These are phyloP conservation scores for Corchorus capsularis DNA, from an alignment of 345 rosid species.

Conservation along the genomic window DNA sequence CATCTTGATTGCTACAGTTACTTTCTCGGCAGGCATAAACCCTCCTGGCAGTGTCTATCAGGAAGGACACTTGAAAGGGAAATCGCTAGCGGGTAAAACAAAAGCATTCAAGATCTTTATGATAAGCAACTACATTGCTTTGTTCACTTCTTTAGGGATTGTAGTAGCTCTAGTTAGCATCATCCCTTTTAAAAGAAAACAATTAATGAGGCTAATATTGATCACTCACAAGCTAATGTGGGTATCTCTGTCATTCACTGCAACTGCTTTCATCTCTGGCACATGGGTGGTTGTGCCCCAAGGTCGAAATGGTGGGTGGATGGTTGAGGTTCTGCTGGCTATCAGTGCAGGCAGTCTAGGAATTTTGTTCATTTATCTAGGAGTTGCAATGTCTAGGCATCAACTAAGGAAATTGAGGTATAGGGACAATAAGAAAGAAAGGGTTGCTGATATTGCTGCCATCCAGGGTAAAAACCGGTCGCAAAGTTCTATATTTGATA, in stretches of 20 bases:
- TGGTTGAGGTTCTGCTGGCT: constrained; percentile 25
- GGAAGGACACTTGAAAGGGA: constrained; percentile 25
- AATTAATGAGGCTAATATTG: constrained; percentile 39
- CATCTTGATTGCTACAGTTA: constrained; percentile 58
- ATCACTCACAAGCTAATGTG: constrained; percentile 62
- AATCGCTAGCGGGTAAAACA: constrained; percentile 26
- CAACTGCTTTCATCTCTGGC: constrained; percentile 49
- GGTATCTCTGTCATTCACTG: constrained; percentile 53
- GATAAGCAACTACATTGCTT: constrained; percentile 56
- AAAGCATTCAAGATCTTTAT: constrained; percentile 52
- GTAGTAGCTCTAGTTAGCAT: constrained; percentile 57
- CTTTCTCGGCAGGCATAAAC: constrained; percentile 62
- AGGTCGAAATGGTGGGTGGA: constrained; percentile 35
- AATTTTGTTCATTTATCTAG: constrained; percentile 40
- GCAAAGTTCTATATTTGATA: not conserved
- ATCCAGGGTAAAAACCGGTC: not conserved
- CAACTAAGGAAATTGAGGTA: constrained; percentile 46
- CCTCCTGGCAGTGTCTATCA: constrained; percentile 67
- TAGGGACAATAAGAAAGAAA: constrained; percentile 27
- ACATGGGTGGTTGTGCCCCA: constrained; percentile 52
- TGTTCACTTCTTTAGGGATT: constrained; percentile 49
- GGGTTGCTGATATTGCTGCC: not conserved
- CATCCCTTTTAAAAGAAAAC: constrained; percentile 52
- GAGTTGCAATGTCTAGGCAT: constrained; percentile 35
- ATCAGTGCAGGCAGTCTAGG: constrained; percentile 41